Base-by-base conservation (phyloP, 495 filamentous ascomycete genomes). In the Sabuloglossum arenarium region DNA sequence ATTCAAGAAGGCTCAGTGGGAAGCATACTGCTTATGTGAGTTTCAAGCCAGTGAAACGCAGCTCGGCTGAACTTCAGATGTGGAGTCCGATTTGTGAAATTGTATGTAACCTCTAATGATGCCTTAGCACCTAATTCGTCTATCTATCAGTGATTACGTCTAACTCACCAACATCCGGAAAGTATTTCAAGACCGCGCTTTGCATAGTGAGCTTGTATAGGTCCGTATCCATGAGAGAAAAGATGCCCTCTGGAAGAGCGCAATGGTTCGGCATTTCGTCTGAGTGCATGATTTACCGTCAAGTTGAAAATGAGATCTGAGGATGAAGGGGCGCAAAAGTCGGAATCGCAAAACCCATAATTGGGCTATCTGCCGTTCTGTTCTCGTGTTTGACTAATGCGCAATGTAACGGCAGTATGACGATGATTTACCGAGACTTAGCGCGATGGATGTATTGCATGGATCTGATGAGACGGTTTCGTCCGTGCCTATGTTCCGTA, bases 161-260 rank as follows among this genome's bases (percentile, higher is more conserved):
- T 28, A 19, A 73, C 75, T 69, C 60, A 82, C 84, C 70, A 54
- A 88, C 80, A 61, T 90, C 76, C 16, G 83, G 80, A 65, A 93
- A 96, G 69, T 85, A 89, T 64, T 86, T 88, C 53, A 94, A 74
- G 60, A 97, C 79, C 42, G 89, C 91, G 65, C 86, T 94, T 79
- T 98, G 91, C 91, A 98, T 98, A 10, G 91, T 98, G 64, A 98
- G 68, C 69, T 98, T 98, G 75, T 98, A 98, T 43, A 98, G 73
- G 72, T 98, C 91, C 0, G 91, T 98, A 66, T 98, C 91, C 39
- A 98, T 78, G 59, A 98, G 81, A 58, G 91, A 96, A 67, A 78
- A 82, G 63, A 97, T 79, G 37, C 88, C 89, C 61, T 78, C 75
- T n/a, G 77, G 74, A 25, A 67, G 55, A 19, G 23, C 28, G 11